Conservation (phyloP, 768 basidiomycete species). For the Filobasidium wieringae region DNA sequence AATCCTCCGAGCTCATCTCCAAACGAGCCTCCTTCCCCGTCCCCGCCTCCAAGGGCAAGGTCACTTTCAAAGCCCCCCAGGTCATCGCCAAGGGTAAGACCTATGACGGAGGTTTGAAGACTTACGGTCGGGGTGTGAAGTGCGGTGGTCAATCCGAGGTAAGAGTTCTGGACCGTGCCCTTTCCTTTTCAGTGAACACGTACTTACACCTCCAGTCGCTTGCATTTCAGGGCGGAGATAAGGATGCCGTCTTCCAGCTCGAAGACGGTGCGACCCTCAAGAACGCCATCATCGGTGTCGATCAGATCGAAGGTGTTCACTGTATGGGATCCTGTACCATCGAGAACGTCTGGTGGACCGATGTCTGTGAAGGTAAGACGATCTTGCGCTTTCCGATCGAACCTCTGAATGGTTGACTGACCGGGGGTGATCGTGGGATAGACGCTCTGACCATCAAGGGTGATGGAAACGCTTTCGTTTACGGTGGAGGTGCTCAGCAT, state of each 20-base stretch:
- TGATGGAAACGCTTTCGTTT: slow-evolving; percentile 34
- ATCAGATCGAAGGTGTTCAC: slow-evolving; percentile 17
- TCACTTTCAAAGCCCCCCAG: not conserved
- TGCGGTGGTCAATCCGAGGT: not conserved
- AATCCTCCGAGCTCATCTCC: not conserved
- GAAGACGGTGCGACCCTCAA: slow-evolving; percentile 10
- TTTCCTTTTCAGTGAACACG: not conserved
- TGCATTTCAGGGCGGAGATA: not conserved
- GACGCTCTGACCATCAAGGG: slow-evolving; percentile 58
- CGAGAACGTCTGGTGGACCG: slow-evolving; percentile 16
- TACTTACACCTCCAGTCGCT: not conserved
- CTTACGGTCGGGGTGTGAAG: not conserved
- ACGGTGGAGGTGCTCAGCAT: not conserved
- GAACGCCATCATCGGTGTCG: slow-evolving; percentile 18
- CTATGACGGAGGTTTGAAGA: not conserved
- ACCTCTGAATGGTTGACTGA: too few species aligned
- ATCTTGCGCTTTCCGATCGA: too few species aligned
- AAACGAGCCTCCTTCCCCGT: not conserved
- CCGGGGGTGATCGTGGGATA: too few species aligned
- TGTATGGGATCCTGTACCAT: slow-evolving; percentile 16
- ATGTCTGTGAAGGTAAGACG: slow-evolving; percentile 19
- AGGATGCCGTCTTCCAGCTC: not conserved
- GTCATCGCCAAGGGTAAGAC: not conserved
- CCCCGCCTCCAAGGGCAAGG: not conserved
- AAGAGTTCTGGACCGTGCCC: not conserved